Base-by-base conservation (phyloP, 768 basidiomycete genomes). In the Pisolithus orientalis region DNA sequence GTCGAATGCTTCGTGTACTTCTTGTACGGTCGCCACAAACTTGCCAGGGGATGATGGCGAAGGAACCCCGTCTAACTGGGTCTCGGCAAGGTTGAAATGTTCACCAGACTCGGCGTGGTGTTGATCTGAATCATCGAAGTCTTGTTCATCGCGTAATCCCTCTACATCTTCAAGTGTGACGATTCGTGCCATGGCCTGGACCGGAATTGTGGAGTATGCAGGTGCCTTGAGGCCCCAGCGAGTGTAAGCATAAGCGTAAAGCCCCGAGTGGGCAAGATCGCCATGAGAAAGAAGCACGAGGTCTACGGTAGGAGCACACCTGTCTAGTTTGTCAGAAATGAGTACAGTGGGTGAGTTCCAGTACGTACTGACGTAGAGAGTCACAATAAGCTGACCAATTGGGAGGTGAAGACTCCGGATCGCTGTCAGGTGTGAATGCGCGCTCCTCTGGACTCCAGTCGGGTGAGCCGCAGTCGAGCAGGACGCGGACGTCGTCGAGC, bases 201-300 rank as follows among this genome's bases (percentile, higher is more conserved):
- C 93, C 37, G 95, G 95, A 27, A 97, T 80, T 2, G 94, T 95
- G 0, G 90, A 88, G 66, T 98, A 99, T 17, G 93, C 84, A 3
- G 94, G 92, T 21, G 94, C 94, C 53, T 80, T 85, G 39, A 98
- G 76, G 21, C 85, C 85, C 87, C 91, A 94, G 65, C 81, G 78
- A 16, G 93, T 80, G 65, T 90, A 80, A 5, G 96, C 94, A 67
- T 90, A 97, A 10, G 96, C 84, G 64, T 91, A 94, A n/a, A 98
- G 75, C 14, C 95, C 95, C 27, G 87, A 80, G 64, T 96, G 94
- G 0, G 82, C 75, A 11, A 96, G 77, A 60, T 95, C 92, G 1
- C 94, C 94, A 71, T 97, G 94, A 0, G 95, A 96, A 45, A 98
- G 79, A 21, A 99, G 79, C 28, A 98, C 91, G 44, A 99, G 83